phyloP scores from a whole-genome alignment of 805 yeast genomes.

The Cyberlindnera saturnus region DNA sequence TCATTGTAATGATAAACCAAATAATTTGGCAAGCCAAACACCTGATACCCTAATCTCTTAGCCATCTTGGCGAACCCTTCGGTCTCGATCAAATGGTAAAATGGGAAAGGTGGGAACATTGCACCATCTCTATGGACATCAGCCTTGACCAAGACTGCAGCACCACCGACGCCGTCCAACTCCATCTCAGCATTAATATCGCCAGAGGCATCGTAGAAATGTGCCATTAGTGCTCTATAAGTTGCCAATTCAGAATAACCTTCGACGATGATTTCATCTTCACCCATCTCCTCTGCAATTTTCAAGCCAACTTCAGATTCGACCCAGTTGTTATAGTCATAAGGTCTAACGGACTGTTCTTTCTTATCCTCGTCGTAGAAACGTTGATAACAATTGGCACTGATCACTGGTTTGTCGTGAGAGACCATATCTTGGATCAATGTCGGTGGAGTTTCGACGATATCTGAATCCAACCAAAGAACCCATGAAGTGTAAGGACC shows the following conservation, averaged over 20 bases:
- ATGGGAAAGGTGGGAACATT: slow-evolving; percentile 98
- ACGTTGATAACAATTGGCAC: slow-evolving; percentile 92
- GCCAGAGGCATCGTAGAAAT: slow-evolving; percentile 64
- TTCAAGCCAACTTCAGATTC: slow-evolving; percentile 75
- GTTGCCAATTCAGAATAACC: slow-evolving; percentile 94
- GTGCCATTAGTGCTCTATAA: slow-evolving; percentile 92
- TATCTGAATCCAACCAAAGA: slow-evolving; percentile 93
- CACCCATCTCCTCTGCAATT: slow-evolving; percentile 64
- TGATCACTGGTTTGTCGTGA: slow-evolving; percentile 81
- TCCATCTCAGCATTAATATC: slow-evolving; percentile 64
- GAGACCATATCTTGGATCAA: slow-evolving; percentile 80
- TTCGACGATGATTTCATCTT: slow-evolving; percentile 91
- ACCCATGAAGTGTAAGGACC: slow-evolving; percentile 93
- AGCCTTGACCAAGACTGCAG: slow-evolving; percentile 91
- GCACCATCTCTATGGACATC: slow-evolving; percentile 99
- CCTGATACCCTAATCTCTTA: slow-evolving; percentile 84
- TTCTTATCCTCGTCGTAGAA: slow-evolving; percentile 56
- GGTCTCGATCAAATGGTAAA: slow-evolving; percentile 93
- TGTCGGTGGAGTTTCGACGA: slow-evolving; percentile 79
- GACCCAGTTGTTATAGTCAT: slow-evolving; percentile 95
- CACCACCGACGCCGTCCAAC: slow-evolving; percentile 97
- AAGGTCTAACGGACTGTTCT: slow-evolving; percentile 64
- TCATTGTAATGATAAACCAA: slow-evolving; percentile 90
- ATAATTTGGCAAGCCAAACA: slow-evolving; percentile 91
- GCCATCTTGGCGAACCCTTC: slow-evolving; percentile 99